A percentile compares a stretch with the other conserved stretches of the same genome.
phyloP scores from a whole-genome alignment of 2,329 filamentous ascomycete genomes.

The Xylaria hypoxylon region DNA sequence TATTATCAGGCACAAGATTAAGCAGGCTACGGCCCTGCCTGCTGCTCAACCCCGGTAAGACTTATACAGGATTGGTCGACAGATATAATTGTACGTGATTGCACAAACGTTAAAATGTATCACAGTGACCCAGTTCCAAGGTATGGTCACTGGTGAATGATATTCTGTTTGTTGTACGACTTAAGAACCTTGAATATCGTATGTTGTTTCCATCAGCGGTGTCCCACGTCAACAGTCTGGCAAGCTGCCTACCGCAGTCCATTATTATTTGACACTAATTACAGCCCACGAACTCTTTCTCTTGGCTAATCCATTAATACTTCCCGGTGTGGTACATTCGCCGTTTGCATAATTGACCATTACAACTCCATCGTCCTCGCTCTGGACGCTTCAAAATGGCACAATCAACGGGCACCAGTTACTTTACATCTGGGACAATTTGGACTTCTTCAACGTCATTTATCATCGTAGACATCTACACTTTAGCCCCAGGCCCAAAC shows the following conservation, averaged over 20 bases:
- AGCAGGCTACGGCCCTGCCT: background rate
- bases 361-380: background rate
- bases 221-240: no score
- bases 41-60: background rate
- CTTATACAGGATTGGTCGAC: background rate
- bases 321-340: background rate
- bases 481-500: background rate
- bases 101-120: background rate
- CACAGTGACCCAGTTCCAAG: background rate
- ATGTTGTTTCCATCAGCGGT: background rate
- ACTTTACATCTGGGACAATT: background rate
- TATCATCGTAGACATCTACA: constrained; percentile 5
- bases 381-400: background rate
- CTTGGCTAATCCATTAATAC: background rate
- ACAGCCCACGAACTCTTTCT: no score
- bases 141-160: no score
- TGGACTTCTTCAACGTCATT: background rate
- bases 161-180: no score
- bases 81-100: no score
- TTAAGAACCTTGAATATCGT: no score
- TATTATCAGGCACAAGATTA: background rate
- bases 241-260: no score
- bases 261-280: no score
- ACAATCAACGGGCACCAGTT: background rate
- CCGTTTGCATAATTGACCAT: background rate